Percentiles rank a stretch among this genome's conserved stretches.
These are phyloP conservation scores for Drechslerella stenobrocha DNA, from an alignment of 2,329 filamentous ascomycete species.

Conservation along the genomic window DNA sequence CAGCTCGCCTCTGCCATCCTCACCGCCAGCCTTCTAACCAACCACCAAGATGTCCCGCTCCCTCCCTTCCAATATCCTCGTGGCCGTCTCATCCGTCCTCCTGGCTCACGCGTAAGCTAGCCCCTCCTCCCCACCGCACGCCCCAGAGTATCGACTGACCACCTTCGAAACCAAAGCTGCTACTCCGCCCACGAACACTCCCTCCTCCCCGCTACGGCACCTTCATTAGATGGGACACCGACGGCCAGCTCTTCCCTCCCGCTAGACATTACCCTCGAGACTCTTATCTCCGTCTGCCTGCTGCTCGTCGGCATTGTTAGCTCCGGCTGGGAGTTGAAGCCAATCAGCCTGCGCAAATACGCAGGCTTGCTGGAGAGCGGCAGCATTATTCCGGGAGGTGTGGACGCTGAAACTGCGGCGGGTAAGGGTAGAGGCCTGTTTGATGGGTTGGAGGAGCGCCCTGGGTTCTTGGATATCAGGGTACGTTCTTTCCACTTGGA, in stretches of 20 bases:
- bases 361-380: constrained; percentile 81
- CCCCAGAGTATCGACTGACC: constrained; percentile 13
- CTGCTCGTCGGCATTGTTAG: constrained; percentile 78
- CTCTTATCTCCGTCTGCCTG: constrained; percentile 75
- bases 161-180: constrained; percentile 65
- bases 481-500: too few relatives aligned
- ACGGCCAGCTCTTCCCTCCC: constrained; percentile 64
- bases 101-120: constrained; percentile 79
- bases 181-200: constrained; percentile 94
- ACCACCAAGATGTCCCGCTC: constrained; percentile 26
- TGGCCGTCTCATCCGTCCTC: constrained; percentile 73
- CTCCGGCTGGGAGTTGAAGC: constrained; percentile 72
- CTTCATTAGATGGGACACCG: constrained; percentile 51
- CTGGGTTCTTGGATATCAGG: constrained; percentile 85
- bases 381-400: constrained; percentile 60
- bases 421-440: constrained; percentile 76
- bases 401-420: constrained; percentile 63
- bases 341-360: constrained; percentile 81
- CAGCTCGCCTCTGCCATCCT: background rate
- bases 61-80: constrained; percentile 58
- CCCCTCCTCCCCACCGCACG: constrained; percentile 36
- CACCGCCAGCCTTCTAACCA: background rate
- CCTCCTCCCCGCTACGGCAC: constrained; percentile 59
- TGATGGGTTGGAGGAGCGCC: constrained; percentile 73
- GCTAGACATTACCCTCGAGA: constrained; percentile 84